Conservation (phyloP, 805 yeast genomes). For the Kazachstania kunashirensis region DNA sequence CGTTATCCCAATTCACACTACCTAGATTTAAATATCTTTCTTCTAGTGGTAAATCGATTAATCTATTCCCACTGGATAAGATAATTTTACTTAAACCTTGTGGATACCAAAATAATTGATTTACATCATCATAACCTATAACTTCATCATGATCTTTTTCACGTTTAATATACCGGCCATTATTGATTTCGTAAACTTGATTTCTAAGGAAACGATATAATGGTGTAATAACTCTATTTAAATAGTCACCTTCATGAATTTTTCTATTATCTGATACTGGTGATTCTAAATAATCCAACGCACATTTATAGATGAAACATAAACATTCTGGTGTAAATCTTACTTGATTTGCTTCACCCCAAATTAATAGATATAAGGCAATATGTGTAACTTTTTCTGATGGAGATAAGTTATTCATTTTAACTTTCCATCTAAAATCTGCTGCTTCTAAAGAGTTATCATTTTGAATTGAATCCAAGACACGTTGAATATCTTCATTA, state of each 20-base stretch:
- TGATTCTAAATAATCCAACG: constrained; percentile 77
- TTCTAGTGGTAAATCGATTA: constrained; percentile 79
- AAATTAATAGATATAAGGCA: constrained; percentile 58
- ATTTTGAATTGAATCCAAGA: constrained; percentile 59
- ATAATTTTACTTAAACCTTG: constrained; percentile 92
- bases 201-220: constrained; percentile 68
- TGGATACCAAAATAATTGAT: constrained; percentile 98
- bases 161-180: constrained; percentile 74
- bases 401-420: constrained; percentile 46
- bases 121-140: constrained; percentile 94
- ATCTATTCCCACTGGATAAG: constrained; percentile 82
- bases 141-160: constrained; percentile 74
- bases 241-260: constrained; percentile 78
- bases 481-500: constrained; percentile 45
- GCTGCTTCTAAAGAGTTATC: constrained; percentile 82
- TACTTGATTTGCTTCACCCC: constrained; percentile 88
- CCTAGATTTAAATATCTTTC: constrained; percentile 85
- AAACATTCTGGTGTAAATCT: constrained; percentile 85
- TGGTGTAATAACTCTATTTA: constrained; percentile 88
- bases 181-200: constrained; percentile 71
- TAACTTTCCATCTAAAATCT: constrained; percentile 67
- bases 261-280: constrained; percentile 81
- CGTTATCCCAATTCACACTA: constrained; percentile 84
- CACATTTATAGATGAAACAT: constrained; percentile 79
- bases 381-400: constrained; percentile 58